phyloP scores from a whole-genome alignment of 352 stramenopile genomes.

The Phytophthora melonis region DNA sequence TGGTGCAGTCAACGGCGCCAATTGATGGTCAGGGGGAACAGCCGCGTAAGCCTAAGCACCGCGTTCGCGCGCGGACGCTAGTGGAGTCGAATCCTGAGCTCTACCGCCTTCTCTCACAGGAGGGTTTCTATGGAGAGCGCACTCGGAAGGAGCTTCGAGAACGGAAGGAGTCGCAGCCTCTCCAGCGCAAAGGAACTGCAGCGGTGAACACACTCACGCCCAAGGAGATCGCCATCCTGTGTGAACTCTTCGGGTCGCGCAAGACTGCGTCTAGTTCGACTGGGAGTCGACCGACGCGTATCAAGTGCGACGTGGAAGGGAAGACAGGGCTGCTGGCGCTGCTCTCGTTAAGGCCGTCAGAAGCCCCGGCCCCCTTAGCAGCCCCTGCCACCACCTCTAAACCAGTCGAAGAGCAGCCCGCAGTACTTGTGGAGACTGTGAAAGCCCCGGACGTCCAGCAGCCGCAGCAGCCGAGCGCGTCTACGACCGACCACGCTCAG shows the following conservation, averaged over 20 bases:
- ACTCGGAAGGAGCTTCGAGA: not conserved
- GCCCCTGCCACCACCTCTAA: not conserved
- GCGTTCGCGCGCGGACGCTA: slow-evolving; percentile 76
- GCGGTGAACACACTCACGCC: slow-evolving; percentile 65
- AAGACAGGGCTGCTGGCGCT: slow-evolving; percentile 61
- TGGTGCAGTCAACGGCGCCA: not conserved
- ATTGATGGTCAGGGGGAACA: slow-evolving; percentile 1
- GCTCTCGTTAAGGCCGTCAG: slow-evolving; percentile 49
- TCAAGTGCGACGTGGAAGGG: slow-evolving; percentile 61
- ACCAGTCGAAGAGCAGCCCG: slow-evolving; percentile 1
- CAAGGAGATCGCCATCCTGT: slow-evolving; percentile 71
- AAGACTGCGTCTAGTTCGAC: slow-evolving; percentile 24
- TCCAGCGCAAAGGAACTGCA: slow-evolving; percentile 30
- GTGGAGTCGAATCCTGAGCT: slow-evolving; percentile 83
- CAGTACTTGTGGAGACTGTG: not conserved
- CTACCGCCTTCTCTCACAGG: slow-evolving; percentile 59
- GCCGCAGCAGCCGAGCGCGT: not conserved
- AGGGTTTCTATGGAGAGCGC: slow-evolving; percentile 64
- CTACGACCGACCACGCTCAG: slow-evolving; percentile 29
- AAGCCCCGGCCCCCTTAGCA: not conserved
- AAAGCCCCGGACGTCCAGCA: not conserved
- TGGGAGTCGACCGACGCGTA: slow-evolving; percentile 41
- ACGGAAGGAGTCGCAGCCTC: slow-evolving; percentile 20
- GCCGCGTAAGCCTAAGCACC: slow-evolving; percentile 53
- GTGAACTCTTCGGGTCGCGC: slow-evolving; percentile 56